A percentile compares a stretch with the other conserved stretches of the same genome.
These are phyloP conservation scores for Alternaria tenuissima DNA, from an alignment of 2,329 filamentous ascomycete genomes.

Conservation along the genomic window DNA sequence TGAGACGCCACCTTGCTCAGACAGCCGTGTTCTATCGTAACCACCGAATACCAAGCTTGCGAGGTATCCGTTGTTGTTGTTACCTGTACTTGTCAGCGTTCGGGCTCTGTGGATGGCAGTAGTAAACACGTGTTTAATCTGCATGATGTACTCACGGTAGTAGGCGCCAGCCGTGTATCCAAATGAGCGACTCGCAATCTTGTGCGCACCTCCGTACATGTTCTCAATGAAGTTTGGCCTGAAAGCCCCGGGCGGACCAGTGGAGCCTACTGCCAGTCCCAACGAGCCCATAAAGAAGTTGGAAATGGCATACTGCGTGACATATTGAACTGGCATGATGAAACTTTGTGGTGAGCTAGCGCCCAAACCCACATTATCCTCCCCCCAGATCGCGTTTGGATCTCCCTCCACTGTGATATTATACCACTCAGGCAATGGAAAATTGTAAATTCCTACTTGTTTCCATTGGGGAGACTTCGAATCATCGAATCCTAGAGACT, in stretches of 20 bases:
- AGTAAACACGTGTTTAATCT: not conserved
- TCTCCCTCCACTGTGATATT: conserved; percentile 17
- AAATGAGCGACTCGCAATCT: conserved; percentile 40
- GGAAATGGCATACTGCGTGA: conserved; percentile 23
- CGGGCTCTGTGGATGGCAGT: not conserved
- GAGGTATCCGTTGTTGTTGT: conserved; percentile 33
- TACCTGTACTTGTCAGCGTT: conserved; percentile 26
- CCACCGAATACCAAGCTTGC: conserved; percentile 53
- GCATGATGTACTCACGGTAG: conserved; percentile 41
- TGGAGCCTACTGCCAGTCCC: conserved; percentile 30
- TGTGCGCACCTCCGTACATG: conserved; percentile 11
- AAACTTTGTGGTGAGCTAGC: conserved; percentile 22
- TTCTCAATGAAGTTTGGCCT: conserved; percentile 34
- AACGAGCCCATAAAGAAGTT: conserved; percentile 46
- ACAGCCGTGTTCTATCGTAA: conserved; percentile 49
- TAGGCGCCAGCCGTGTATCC: conserved; percentile 47
- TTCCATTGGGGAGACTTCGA: conserved; percentile 28
- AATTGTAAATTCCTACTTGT: conserved; percentile 15
- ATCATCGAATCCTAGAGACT: conserved; percentile 30
- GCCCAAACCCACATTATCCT: conserved; percentile 42
- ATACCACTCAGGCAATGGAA: conserved; percentile 33
- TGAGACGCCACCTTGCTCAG: conserved; percentile 25
- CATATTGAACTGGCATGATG: conserved; percentile 25
- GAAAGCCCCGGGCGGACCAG: conserved; percentile 15
- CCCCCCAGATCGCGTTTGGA: conserved; percentile 25